phyloP scores from a whole-genome alignment of 2,329 filamentous ascomycete species.

The Venturia nashicola region DNA sequence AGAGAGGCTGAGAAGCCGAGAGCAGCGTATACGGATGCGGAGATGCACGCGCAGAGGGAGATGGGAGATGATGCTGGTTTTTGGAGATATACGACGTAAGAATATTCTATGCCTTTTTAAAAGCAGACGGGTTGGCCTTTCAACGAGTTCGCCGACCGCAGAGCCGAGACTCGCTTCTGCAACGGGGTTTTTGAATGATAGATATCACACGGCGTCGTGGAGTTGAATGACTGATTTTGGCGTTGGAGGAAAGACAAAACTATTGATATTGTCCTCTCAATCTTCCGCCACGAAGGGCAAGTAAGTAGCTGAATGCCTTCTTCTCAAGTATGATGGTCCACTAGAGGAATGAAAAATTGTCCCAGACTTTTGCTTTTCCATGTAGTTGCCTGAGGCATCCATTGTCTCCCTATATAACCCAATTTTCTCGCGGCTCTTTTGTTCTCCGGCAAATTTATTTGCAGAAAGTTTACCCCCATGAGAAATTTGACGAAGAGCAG shows the following conservation, averaged over 20 bases:
- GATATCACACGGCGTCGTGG: background rate
- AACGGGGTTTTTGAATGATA: background rate
- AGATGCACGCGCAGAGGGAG: slow-evolving; percentile 40
- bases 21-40: slow-evolving; percentile 28
- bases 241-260: too few species aligned
- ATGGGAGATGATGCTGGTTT: slow-evolving; percentile 43
- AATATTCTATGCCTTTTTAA: background rate
- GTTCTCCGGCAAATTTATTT: background rate
- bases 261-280: too few species aligned
- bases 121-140: background rate
- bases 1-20: slow-evolving; percentile 37
- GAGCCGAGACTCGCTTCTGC: background rate
- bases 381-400: too few species aligned
- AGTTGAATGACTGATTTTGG: background rate
- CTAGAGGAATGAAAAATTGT: too few species aligned
- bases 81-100: slow-evolving; percentile 23
- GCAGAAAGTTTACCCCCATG: slow-evolving; percentile 4
- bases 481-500: slow-evolving; percentile 8
- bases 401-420: background rate
- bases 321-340: too few species aligned
- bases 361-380: too few species aligned
- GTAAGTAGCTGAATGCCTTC: too few species aligned
- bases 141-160: background rate
- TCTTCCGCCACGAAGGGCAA: too few species aligned
- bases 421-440: background rate